A percentile compares a stretch with the other conserved stretches of the same genome.
Evolutionary conservation across 1,139 yeast genomes (phyloP).

Genomic region (Spathaspora jeffriesii): DNA sequence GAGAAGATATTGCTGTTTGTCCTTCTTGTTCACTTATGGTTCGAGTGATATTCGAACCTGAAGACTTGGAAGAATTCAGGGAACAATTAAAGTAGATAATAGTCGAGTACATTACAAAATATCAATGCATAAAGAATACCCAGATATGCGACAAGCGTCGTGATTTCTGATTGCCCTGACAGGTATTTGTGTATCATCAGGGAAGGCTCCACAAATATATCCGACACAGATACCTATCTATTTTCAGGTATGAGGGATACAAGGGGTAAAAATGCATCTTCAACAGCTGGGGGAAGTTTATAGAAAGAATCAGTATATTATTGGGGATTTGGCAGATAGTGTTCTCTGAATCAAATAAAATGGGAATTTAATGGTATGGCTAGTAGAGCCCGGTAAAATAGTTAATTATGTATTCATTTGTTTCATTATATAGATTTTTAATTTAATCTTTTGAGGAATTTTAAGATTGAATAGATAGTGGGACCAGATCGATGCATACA

Average conservation of each 20-base stretch:
- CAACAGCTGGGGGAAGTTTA: neutral
- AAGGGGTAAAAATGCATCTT: neutral
- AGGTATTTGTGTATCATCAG: neutral
- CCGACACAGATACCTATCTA: neutral
- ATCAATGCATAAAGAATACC: neutral
- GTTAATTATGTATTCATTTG: neutral
- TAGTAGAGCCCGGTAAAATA: neutral
- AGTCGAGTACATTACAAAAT: neutral
- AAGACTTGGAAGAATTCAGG: conserved; percentile 39
- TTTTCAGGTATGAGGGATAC: neutral
- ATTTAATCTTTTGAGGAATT: neutral
- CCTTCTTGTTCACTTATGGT: conserved; percentile 96
- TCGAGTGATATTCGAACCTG: conserved; percentile 79
- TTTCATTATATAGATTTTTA: neutral
- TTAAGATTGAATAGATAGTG: neutral
- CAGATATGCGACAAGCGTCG: neutral
- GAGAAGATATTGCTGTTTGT: conserved; percentile 94
- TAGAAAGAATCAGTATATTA: neutral
- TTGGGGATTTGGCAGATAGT: neutral
- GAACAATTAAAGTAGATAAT: conserved; percentile 15
- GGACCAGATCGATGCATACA: neutral
- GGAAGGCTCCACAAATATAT: neutral
- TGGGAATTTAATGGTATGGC: neutral
- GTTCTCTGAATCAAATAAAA: neutral
- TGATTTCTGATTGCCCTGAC: neutral